Evolutionary conservation across 768 basidiomycete species (phyloP), one percentile per base, ranked within the genome.

Genomic region (Lactarius evosmus): DNA sequence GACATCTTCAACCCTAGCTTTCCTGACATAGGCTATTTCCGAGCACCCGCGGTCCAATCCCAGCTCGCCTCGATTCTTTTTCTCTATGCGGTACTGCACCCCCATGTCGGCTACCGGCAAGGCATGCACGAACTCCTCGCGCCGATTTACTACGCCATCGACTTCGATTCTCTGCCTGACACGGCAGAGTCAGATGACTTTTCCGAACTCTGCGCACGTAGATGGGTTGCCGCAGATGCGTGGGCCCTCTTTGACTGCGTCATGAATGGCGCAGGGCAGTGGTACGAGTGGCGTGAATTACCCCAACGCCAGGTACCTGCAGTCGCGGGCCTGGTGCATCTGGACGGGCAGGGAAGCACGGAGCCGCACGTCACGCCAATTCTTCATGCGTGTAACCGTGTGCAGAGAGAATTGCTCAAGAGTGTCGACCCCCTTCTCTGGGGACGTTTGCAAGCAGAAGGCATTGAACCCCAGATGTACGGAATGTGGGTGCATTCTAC

Each of bases 91-190:
- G 80, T 84, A 44, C 83, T 85, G 72, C 85, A 95, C 72, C 85
- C 91, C 1, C 80, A 87, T 44, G 84, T 96, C 25, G 94, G 95
- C 25, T 99, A 99, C 73, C 85, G 97, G 33, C 97, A 99, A 80
- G 96, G 97, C 58, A 98, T 99, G 97, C 97, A 99, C 71, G 97
- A 99, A 72, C 77, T 98, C 9, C 82, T 98, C 25, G 97, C 95
- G 4, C 89, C 93, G 0, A 74, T 98, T 32, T 91, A 92, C 69
- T 85, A 91, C 70, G 88, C 88, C 2, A 79, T 91, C 61, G 89
- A 96, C 73, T 87, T 82, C 69, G 97, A 99, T 76, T 88, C 94
- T 1, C 73, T 93, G 16, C 66, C 75, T 7, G 75, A 79, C 44
- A 71, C 71, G 36, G 66, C 62, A 25, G 69, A 73, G 38, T 77